Evolutionary conservation across 257 asterid genomes (phyloP).

Genomic region (Hygrophila difformis): DNA sequence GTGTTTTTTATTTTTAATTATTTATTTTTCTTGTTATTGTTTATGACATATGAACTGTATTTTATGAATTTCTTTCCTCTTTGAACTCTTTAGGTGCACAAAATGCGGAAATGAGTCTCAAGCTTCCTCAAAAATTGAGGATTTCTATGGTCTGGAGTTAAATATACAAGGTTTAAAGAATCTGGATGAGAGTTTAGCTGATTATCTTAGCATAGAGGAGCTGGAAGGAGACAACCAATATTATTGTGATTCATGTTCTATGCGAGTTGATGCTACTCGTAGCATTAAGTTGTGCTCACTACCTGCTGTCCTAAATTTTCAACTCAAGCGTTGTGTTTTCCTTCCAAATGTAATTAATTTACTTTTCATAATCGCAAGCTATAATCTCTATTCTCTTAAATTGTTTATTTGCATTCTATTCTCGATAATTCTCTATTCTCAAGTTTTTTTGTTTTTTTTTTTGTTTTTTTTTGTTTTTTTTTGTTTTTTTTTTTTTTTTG

Average conservation of each 20-base stretch:
- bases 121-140: constrained; percentile 89
- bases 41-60: neutral
- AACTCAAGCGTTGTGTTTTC: constrained; percentile 98
- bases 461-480: too few relatives aligned
- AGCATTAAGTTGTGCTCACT: constrained; percentile 88
- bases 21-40: neutral
- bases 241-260: constrained; percentile 74
- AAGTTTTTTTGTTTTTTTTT: too few relatives aligned
- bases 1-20: too few relatives aligned
- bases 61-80: constrained; percentile 3
- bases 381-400: too few relatives aligned
- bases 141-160: constrained; percentile 93
- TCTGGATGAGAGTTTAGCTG: constrained; percentile 83
- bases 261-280: constrained; percentile 91
- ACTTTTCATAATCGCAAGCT: constrained; percentile 10
- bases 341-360: constrained; percentile 71
- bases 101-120: constrained; percentile 90
- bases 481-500: too few relatives aligned
- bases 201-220: constrained; percentile 83
- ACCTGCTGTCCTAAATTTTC: constrained; percentile 85
- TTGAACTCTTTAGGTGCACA: constrained; percentile 54
- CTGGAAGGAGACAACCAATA: constrained; percentile 95
- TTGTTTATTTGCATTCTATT: too few relatives aligned
- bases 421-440: too few relatives aligned
- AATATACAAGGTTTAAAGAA: constrained; percentile 87